Base-by-base conservation (phyloP, 176 grass and related monocot species). In the Hordeum vulgare region DNA sequence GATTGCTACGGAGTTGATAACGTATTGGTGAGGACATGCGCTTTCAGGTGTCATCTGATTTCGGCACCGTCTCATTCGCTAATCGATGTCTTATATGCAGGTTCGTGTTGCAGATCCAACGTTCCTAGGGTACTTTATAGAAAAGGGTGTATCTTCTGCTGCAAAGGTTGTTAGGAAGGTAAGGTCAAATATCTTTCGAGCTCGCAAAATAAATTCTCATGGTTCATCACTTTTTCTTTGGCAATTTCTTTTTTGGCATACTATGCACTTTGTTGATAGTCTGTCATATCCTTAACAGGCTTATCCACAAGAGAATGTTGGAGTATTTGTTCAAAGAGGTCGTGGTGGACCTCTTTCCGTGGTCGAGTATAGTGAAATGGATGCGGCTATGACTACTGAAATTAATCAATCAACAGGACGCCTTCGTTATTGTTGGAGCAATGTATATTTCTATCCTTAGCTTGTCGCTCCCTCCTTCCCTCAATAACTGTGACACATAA, bases 1-100 rank as follows among this genome's bases (percentile, higher is more conserved):
- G 96, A 99, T 78, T 95, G 91, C 80, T 99, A 96, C n/a, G 96
- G 93, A 60, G 96, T 99, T 58, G 96, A 99, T 74, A 99, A 99
- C 31, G 78, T 83, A 54, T 76, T 99, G 90, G 96, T 99, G 86
- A 87, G 85, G 57, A 66, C 27, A 35, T 36, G 7, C 24, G 73
- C 42, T 78, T 83, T 45, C 35, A 73, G 13, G 28, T 24, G 12
- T 62, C 39, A 74, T 39, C 7, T 60, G 26, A 54, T 28, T 65
- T 66, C 67, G 0, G 34, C 78, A 71, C 53, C 45, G 53, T 13
- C 66, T 68, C 42, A 63, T 83, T 75, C 54, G 70, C 85, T 96
- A 83, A 94, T 69, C 26, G 62, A 59, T 40, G 9, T 63, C 39
- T 79, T 85, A 45, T 80, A 40, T 40, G 21, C 86, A 99, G 96